Evolutionary conservation across 805 yeast genomes (phyloP).

Genomic region (Suhomyces vadensis): DNA sequence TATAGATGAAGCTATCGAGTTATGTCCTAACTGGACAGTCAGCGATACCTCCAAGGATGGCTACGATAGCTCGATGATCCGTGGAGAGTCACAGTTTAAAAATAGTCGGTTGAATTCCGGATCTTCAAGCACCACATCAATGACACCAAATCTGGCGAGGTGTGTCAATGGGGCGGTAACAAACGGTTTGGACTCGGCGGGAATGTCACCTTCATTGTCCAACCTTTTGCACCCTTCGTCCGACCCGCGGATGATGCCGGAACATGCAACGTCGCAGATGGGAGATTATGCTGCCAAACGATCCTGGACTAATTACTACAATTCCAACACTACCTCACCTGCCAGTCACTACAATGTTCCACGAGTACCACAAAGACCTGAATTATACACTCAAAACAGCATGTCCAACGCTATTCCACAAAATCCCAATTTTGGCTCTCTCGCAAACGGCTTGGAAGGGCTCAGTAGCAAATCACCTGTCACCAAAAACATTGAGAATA

Average conservation of each 20-base stretch:
- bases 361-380: not conserved
- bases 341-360: not conserved
- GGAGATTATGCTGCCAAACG: not conserved
- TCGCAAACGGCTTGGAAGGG: not conserved
- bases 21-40: not conserved
- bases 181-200: not conserved
- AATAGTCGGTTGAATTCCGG: not conserved
- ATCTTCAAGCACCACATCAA: too few relatives aligned
- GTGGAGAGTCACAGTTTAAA: not conserved
- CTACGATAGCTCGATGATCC: not conserved
- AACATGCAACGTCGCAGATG: not conserved
- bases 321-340: not conserved
- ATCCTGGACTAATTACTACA: not conserved
- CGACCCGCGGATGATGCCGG: not conserved
- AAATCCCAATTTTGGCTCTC: too few relatives aligned
- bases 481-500: too few relatives aligned
- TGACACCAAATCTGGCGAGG: not conserved
- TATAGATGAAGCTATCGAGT: not conserved
- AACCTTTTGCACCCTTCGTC: conserved; percentile 19
- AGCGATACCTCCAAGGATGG: not conserved
- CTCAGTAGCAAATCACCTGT: too few relatives aligned
- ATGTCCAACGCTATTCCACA: not conserved
- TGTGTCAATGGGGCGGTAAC: too few relatives aligned
- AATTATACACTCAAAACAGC: not conserved
- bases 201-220: conserved; percentile 19